A percentile compares a stretch with the other conserved stretches of the same genome.
Conservation (phyloP, 2,329 filamentous ascomycete genomes). For the Aciculosporium take region DNA sequence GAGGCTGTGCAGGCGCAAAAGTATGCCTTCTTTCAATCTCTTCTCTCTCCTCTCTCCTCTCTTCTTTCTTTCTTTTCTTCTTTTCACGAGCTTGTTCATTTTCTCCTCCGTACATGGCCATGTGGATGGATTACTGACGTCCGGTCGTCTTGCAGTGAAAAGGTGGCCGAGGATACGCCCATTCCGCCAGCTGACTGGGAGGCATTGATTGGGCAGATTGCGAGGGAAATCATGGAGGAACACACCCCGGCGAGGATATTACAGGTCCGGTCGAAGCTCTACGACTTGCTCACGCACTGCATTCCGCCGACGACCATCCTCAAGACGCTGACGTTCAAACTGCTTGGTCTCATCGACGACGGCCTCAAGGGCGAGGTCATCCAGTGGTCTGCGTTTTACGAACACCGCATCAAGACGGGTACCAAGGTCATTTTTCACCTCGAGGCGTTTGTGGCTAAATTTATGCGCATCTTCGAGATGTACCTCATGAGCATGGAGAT, state of each 20-base stretch:
- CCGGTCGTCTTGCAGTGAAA: constrained; percentile 49
- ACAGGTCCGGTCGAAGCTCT: constrained; percentile 82
- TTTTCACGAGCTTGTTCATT: no score
- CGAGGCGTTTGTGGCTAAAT: constrained; percentile 96
- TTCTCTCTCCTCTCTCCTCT: no score
- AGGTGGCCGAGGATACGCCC: constrained; percentile 69
- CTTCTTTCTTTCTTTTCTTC: no score
- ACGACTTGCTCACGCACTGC: constrained; percentile 92
- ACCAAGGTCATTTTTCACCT: constrained; percentile 96
- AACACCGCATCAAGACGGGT: constrained; percentile 83
- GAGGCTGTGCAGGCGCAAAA: constrained; percentile 96
- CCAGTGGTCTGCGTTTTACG: constrained; percentile 93
- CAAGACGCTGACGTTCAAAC: constrained; percentile 87
- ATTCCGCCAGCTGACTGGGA: constrained; percentile 98
- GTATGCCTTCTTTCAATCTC: constrained; percentile 34
- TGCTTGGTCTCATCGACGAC: constrained; percentile 78
- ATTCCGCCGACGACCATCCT: constrained; percentile 90
- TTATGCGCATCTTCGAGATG: constrained; percentile 93
- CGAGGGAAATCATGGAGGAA: constrained; percentile 86
- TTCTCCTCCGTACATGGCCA: no score
- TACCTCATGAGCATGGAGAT: constrained; percentile 76
- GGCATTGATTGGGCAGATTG: constrained; percentile 73
- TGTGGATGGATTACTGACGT: constrained; percentile 17
- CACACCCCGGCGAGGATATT: constrained; percentile 82
- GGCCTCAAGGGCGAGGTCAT: constrained; percentile 82